A percentile compares a stretch with the other conserved stretches of the same genome.
Conservation (phyloP, 176 grass and related monocot genomes). For the Paspalum vaginatum region DNA sequence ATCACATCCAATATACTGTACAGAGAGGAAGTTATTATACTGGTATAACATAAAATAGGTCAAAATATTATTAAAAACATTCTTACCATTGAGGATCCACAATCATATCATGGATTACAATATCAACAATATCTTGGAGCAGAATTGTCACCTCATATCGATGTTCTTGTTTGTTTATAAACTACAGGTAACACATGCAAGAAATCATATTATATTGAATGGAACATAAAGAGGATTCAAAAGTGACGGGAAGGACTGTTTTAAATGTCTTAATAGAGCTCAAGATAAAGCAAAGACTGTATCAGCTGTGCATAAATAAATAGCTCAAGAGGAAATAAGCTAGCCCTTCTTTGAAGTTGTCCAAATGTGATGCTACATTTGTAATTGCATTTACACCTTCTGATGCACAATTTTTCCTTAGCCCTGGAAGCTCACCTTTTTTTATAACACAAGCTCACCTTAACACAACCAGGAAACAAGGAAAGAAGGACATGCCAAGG, state of each 20-base stretch:
- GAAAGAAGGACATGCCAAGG: neutral
- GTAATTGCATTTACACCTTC: neutral
- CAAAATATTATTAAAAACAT: slow-evolving; percentile 20
- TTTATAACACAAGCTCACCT: neutral
- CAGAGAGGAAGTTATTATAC: slow-evolving; percentile 29
- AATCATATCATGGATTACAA: slow-evolving; percentile 88
- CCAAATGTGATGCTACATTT: neutral
- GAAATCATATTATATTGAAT: slow-evolving; percentile 20
- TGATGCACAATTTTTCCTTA: neutral
- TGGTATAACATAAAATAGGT: slow-evolving; percentile 27
- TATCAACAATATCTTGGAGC: slow-evolving; percentile 94
- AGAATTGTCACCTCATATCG: slow-evolving; percentile 73
- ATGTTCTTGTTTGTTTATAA: slow-evolving; percentile 64
- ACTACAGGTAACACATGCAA: slow-evolving; percentile 49
- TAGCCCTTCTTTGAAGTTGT: neutral
- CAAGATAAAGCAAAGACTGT: slow-evolving; percentile 9
- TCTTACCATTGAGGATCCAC: slow-evolving; percentile 74
- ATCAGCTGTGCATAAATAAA: slow-evolving; percentile 18
- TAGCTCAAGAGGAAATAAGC: neutral
- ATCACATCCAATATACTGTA: slow-evolving; percentile 74
- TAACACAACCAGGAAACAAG: slow-evolving; percentile 7
- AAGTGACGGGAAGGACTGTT: neutral
- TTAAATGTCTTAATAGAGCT: slow-evolving; percentile 14
- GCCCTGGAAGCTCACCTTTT: neutral
- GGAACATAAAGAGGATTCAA: slow-evolving; percentile 26